phyloP scores from a whole-genome alignment of 139 green algal species.

The Closterium sp. region DNA sequence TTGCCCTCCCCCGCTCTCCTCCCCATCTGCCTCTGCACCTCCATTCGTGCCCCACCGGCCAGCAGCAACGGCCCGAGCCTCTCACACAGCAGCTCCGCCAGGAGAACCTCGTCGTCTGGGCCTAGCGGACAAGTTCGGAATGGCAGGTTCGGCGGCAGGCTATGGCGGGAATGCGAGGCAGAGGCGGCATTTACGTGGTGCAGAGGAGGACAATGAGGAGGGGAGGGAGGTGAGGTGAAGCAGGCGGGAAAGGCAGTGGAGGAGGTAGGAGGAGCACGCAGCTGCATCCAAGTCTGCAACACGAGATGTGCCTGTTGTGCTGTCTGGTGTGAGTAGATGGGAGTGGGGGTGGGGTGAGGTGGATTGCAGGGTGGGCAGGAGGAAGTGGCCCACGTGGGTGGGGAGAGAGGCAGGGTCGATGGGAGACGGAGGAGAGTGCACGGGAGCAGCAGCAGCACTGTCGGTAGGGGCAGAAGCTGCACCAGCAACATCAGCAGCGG shows the following conservation, averaged over 20 bases:
- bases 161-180: neutral
- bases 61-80: conserved; percentile 37
- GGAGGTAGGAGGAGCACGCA: neutral
- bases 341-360: neutral
- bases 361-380: too few relatives aligned
- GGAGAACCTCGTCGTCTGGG: conserved; percentile 52
- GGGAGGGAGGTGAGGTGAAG: neutral
- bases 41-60: conserved; percentile 1
- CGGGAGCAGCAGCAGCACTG: neutral
- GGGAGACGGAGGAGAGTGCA: neutral
- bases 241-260: neutral
- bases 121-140: conserved; percentile 19
- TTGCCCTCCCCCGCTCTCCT: neutral
- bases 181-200: neutral
- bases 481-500: neutral
- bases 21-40: conserved; percentile 14
- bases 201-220: neutral
- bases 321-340: neutral
- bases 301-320: neutral
- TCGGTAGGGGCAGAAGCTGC: neutral
- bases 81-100: conserved; percentile 42
- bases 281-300: neutral
- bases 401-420: too few relatives aligned
- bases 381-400: too few relatives aligned
- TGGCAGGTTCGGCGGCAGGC: neutral